phyloP scores from a whole-genome alignment of 352 stramenopile species.

The Phytopythium mirpurense region DNA sequence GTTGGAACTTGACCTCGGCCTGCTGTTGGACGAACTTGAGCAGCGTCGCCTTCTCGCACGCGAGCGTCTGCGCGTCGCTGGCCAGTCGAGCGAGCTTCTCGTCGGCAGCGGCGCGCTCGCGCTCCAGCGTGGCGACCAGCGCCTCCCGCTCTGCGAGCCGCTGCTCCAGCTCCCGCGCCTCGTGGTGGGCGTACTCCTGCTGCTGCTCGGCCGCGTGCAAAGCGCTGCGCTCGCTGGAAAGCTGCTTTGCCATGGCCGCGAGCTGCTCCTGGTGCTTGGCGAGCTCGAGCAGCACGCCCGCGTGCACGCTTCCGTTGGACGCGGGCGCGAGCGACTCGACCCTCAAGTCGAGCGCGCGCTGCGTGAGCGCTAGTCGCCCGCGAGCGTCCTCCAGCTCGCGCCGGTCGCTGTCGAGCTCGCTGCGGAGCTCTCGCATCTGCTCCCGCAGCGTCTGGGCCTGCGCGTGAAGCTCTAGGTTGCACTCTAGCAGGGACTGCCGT shows the following conservation, averaged over 20 bases:
- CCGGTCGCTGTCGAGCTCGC: slow-evolving; percentile 7
- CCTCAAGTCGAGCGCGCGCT: slow-evolving; percentile 61
- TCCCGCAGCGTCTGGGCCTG: slow-evolving; percentile 12
- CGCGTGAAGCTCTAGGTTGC: slow-evolving; percentile 48
- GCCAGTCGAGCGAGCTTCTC: slow-evolving; percentile 35
- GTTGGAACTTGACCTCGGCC: slow-evolving; percentile 57
- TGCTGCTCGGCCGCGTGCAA: slow-evolving; percentile 26
- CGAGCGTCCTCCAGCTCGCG: slow-evolving; percentile 32
- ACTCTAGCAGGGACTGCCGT: slow-evolving; percentile 48
- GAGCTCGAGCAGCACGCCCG: slow-evolving; percentile 73
- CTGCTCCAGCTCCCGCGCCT: slow-evolving; percentile 44
- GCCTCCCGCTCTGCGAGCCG: slow-evolving; percentile 44
- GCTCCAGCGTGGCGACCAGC: slow-evolving; percentile 48
- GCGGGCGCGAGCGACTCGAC: slow-evolving; percentile 47
- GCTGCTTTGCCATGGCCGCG: slow-evolving; percentile 51
- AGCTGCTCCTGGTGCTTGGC: slow-evolving; percentile 65
- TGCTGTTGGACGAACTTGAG: slow-evolving; percentile 77
- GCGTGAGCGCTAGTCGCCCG: slow-evolving; percentile 60
- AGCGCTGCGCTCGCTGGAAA: slow-evolving; percentile 45
- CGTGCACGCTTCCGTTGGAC: slow-evolving; percentile 69
- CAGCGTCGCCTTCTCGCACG: slow-evolving; percentile 66
- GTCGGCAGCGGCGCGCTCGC: slow-evolving; percentile 35
- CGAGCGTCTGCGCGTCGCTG: slow-evolving; percentile 45
- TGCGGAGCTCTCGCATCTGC: slow-evolving; percentile 11
- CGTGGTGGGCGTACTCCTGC: slow-evolving; percentile 22